Conservation (phyloP, 805 yeast species). For the Starmerella potacharoeniae region DNA sequence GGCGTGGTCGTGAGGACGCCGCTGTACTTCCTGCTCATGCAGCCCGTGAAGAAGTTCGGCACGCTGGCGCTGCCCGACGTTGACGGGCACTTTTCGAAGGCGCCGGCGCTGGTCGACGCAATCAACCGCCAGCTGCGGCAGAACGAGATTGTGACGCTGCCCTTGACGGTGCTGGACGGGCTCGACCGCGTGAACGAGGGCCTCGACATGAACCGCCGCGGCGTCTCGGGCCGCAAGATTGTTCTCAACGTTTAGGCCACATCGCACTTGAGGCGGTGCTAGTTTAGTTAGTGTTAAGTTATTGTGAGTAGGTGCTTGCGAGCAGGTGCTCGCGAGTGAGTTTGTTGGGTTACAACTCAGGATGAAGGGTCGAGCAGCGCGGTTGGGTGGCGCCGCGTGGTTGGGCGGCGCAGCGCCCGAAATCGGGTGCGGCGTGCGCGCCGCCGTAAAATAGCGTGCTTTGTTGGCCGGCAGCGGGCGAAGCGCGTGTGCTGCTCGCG, state of each 20-base stretch:
- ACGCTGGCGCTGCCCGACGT: constrained; percentile 11
- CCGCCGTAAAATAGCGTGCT: too few relatives aligned
- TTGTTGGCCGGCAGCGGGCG: too few relatives aligned
- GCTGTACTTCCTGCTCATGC: constrained; percentile 17
- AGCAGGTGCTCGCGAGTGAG: too few relatives aligned
- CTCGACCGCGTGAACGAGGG: constrained; percentile 22
- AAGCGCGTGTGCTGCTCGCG: too few relatives aligned
- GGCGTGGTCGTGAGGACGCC: neutral
- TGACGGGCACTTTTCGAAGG: constrained; percentile 4
- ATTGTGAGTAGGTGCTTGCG: too few relatives aligned
- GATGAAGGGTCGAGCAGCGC: too few relatives aligned
- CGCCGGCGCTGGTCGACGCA: constrained; percentile 6
- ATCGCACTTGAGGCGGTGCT: too few relatives aligned
- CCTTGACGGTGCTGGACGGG: constrained; percentile 21
- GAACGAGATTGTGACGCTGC: constrained; percentile 13
- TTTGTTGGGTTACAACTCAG: too few relatives aligned
- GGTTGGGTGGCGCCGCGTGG: too few relatives aligned
- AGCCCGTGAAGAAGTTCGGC: constrained; percentile 20
- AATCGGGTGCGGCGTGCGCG: too few relatives aligned
- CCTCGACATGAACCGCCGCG: constrained; percentile 15
- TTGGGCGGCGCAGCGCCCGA: too few relatives aligned
- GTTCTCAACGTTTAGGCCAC: constrained; percentile 15
- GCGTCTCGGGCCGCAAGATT: constrained; percentile 23
- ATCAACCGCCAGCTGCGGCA: constrained; percentile 15
- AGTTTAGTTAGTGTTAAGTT: too few relatives aligned